Conservation (phyloP, 2,329 filamentous ascomycete species). For the Aureobasidium sp. region DNA sequence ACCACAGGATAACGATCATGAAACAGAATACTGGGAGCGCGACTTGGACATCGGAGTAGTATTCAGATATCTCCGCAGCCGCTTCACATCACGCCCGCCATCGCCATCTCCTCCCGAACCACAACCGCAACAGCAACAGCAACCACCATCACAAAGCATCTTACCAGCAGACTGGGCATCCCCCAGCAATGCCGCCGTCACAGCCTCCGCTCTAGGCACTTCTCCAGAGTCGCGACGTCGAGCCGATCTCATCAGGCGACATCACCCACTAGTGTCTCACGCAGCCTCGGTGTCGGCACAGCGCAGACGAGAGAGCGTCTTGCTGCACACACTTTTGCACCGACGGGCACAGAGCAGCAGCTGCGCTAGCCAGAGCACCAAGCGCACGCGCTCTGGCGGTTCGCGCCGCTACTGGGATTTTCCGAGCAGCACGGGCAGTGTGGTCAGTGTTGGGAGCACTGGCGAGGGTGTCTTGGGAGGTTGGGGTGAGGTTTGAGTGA, state of each 20-base stretch:
- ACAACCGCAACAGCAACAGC: slow-evolving; percentile 20
- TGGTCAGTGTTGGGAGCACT: slow-evolving; percentile 41
- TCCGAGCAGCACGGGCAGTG: slow-evolving; percentile 54
- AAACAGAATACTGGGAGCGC: slow-evolving; percentile 82
- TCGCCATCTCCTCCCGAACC: slow-evolving; percentile 20
- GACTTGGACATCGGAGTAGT: slow-evolving; percentile 87
- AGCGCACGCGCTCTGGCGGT: slow-evolving; percentile 60
- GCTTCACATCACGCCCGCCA: slow-evolving; percentile 53
- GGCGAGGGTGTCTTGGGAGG: slow-evolving; percentile 62
- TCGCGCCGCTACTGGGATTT: slow-evolving; percentile 90
- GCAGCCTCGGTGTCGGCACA: slow-evolving; percentile 31
- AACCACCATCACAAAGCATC: slow-evolving; percentile 22
- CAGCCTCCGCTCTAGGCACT: slow-evolving; percentile 37
- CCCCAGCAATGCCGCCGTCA: slow-evolving; percentile 16
- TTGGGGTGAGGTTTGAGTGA: slow-evolving; percentile 61
- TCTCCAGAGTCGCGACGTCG: slow-evolving; percentile 61
- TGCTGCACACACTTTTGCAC: slow-evolving; percentile 33
- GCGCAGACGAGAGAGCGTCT: slow-evolving; percentile 20
- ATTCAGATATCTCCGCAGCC: slow-evolving; percentile 75
- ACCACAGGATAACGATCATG: slow-evolving; percentile 32
- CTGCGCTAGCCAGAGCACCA: slow-evolving; percentile 82
- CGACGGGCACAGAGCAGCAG: slow-evolving; percentile 45
- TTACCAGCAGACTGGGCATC: slow-evolving; percentile 30
- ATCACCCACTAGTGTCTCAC: slow-evolving; percentile 76
- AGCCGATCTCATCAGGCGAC: slow-evolving; percentile 75